Evolutionary conservation across 2,329 filamentous ascomycete species (phyloP).

Genomic region (Dothideomycetes sp.): DNA sequence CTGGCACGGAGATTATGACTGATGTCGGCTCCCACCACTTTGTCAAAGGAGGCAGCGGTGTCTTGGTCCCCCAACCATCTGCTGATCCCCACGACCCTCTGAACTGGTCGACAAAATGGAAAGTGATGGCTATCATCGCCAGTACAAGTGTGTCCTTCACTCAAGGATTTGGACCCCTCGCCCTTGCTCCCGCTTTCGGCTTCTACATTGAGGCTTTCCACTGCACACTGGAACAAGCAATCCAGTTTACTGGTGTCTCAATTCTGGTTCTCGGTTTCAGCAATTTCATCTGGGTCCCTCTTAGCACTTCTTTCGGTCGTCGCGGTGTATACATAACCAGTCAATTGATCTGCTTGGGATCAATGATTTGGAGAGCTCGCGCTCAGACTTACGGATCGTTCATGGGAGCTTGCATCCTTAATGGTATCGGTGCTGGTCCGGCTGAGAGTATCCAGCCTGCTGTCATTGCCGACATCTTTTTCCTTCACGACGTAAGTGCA

Average conservation of each 20-base stretch:
- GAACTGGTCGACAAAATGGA: constrained; percentile 40
- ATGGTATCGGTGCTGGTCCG: constrained; percentile 52
- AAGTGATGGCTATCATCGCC: constrained; percentile 36
- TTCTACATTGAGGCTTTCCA: constrained; percentile 46
- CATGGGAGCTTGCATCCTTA: constrained; percentile 51
- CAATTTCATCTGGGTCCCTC: constrained; percentile 46
- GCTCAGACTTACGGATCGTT: constrained; percentile 50
- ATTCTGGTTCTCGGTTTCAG: constrained; percentile 48
- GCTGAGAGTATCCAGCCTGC: constrained; percentile 52
- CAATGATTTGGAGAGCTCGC: constrained; percentile 46
- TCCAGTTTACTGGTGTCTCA: constrained; percentile 46
- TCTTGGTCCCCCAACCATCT: constrained; percentile 42
- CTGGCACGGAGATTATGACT: constrained; percentile 49
- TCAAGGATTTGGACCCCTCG: constrained; percentile 44
- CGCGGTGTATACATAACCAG: constrained; percentile 43
- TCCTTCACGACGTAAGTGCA: constrained; percentile 44
- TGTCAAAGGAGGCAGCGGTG: constrained; percentile 41
- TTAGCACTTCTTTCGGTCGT: constrained; percentile 42
- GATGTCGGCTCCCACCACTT: constrained; percentile 54
- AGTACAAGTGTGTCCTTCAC: constrained; percentile 38
- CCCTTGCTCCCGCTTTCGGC: constrained; percentile 49
- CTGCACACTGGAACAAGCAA: constrained; percentile 40
- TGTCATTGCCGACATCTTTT: constrained; percentile 54
- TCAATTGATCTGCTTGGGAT: constrained; percentile 40
- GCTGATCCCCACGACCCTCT: constrained; percentile 35